Evolutionary conservation across 2,329 filamentous ascomycete genomes (phyloP), one percentile per base, ranked within the genome.

Genomic region (Madurella mycetomatis): DNA sequence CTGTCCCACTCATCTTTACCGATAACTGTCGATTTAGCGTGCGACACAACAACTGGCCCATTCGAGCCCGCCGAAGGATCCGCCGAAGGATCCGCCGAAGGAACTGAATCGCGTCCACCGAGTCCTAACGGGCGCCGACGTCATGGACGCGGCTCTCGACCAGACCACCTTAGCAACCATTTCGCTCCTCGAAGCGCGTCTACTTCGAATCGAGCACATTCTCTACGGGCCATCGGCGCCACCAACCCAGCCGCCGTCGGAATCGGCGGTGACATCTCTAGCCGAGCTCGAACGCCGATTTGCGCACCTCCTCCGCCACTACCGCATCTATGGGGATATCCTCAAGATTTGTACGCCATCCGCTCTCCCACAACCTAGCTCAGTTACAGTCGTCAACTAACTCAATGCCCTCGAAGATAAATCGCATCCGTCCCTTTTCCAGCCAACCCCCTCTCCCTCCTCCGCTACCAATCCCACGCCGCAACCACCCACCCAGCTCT

Each of bases 291-390:
- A 84, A 60, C 73, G 73, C 49, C 78, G 80, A 25, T 81, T 84
- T 63, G 70, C 73, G 13, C 65, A 68, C 32, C 70, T 84, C 7
- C 60, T 79, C 5, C 76, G 77, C 31, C 72, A 73, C 49, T 70
- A 80, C 34, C 78, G 80, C 47, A 79, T 82, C 51, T 84, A 84
- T 60, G 76, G 73, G 30, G 81, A 85, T 60, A 72, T 85, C 7
- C 71, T 85, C 39, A 80, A 79, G 63, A 81, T 85, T 25, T 83
- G 82, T 84, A 75, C 18, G 79, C 46, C 49, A 11, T 25, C 18
- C 18, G 19, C 41, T 13, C 19, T n/a, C 11, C 32, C 16, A 9
- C 39, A 25, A 39, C 46, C 13, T n/a, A 44, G 1, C 15, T 15
- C 16, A 1, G 39, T 11, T 39, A 2, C 32, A 17, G 32, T 7